These are phyloP conservation scores for Anisodus acutangulus DNA, from an alignment of 257 asterid species.

Conservation along the genomic window DNA sequence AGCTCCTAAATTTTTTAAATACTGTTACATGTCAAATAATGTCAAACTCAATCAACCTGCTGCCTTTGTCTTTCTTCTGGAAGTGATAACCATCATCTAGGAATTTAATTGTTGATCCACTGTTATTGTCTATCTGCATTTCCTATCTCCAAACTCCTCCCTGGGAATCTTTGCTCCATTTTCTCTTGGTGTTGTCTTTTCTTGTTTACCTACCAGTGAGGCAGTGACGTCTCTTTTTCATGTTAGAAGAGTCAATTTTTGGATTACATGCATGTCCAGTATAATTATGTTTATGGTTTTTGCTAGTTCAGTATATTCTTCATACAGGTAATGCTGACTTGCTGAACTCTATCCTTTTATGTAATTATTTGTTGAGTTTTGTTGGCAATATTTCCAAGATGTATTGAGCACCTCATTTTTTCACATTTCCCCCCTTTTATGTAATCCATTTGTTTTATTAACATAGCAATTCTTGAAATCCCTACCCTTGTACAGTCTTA, in stretches of 20 bases:
- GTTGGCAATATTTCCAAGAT: background rate
- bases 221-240: constrained; percentile 15
- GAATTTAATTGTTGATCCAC: background rate
- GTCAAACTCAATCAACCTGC: constrained; percentile 10
- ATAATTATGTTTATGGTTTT: background rate
- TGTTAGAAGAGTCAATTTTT: constrained; percentile 18
- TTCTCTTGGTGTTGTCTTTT: background rate
- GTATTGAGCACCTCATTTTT: constrained; percentile 10
- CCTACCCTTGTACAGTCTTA: background rate
- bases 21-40: background rate
- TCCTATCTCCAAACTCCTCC: background rate
- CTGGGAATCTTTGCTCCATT: background rate
- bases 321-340: background rate
- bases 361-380: background rate
- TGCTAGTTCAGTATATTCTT: constrained; percentile 25
- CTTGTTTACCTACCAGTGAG: background rate
- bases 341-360: constrained; percentile 18
- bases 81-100: background rate
- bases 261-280: constrained; percentile 6
- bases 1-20: constrained; percentile 1
- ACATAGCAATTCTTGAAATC: background rate
- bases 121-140: background rate
- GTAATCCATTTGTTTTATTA: background rate
- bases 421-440: background rate
- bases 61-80: background rate